These are phyloP conservation scores for Penicillium janthinellum DNA, from an alignment of 2,329 filamentous ascomycete genomes.

Conservation along the genomic window DNA sequence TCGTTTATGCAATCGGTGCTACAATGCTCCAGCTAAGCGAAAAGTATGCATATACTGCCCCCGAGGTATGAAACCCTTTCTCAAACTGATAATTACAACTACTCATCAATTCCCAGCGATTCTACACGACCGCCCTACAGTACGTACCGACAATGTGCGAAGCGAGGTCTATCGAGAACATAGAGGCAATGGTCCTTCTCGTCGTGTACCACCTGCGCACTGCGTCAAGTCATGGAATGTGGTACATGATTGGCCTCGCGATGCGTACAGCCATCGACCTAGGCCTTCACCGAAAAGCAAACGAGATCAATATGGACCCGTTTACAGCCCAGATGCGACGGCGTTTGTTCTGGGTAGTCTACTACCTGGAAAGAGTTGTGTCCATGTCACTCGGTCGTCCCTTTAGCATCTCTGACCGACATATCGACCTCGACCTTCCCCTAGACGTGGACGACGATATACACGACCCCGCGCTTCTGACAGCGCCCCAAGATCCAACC, in stretches of 20 bases:
- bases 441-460: slow-evolving; percentile 48
- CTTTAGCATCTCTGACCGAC: slow-evolving; percentile 53
- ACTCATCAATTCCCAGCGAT: slow-evolving; percentile 40
- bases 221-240: slow-evolving; percentile 54
- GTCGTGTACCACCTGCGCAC: slow-evolving; percentile 56
- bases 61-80: slow-evolving; percentile 39
- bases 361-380: slow-evolving; percentile 53
- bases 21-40: slow-evolving; percentile 53
- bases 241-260: slow-evolving; percentile 58
- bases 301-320: slow-evolving; percentile 45
- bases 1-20: slow-evolving; percentile 56
- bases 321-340: slow-evolving; percentile 50
- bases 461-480: slow-evolving; percentile 39
- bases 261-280: slow-evolving; percentile 58
- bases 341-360: slow-evolving; percentile 56
- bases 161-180: slow-evolving; percentile 53
- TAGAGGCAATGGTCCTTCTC: slow-evolving; percentile 55
- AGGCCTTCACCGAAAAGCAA: slow-evolving; percentile 53
- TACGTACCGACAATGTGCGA: slow-evolving; percentile 53
- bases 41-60: slow-evolving; percentile 46
- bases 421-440: slow-evolving; percentile 55
- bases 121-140: slow-evolving; percentile 54
- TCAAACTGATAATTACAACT: no score
- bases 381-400: slow-evolving; percentile 55
- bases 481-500: slow-evolving; percentile 31